Percentiles rank a stretch among this genome's conserved stretches.
phyloP scores from a whole-genome alignment of 108 stramenopile species.

The Mediolabrus comicus region DNA sequence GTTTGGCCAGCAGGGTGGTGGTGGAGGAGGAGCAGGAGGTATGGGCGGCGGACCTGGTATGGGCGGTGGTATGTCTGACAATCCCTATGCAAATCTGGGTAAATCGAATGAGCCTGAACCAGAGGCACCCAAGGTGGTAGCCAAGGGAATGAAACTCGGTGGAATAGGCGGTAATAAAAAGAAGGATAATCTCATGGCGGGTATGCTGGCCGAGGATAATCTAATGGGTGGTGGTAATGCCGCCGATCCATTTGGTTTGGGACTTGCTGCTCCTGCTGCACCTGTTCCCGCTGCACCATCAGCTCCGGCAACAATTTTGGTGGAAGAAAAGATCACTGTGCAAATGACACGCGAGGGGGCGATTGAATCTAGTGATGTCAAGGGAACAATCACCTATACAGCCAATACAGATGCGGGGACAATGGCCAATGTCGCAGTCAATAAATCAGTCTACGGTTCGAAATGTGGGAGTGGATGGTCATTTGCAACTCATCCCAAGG shows the following conservation, averaged over 20 bases:
- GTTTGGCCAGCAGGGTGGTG: constrained; percentile 22
- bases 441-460: constrained; percentile 67
- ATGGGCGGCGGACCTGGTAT: constrained; percentile 17
- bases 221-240: constrained; percentile 54
- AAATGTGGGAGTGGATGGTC: constrained; percentile 64
- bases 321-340: constrained; percentile 93
- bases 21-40: constrained; percentile 43
- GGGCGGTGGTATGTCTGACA: constrained; percentile 7
- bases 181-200: constrained; percentile 89
- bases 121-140: constrained; percentile 68
- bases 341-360: constrained; percentile 92
- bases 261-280: constrained; percentile 48
- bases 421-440: constrained; percentile 79
- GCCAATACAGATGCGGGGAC: constrained; percentile 94
- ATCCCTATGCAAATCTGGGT: constrained; percentile 48
- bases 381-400: constrained; percentile 95
- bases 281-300: constrained; percentile 67
- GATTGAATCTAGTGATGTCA: constrained; percentile 91
- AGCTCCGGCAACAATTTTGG: constrained; percentile 82
- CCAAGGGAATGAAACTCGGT: constrained; percentile 97
- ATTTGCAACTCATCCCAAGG: constrained; percentile 98
- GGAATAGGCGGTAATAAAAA: constrained; percentile 61
- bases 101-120: constrained; percentile 55
- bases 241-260: constrained; percentile 52
- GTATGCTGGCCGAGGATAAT: constrained; percentile 96